A percentile compares a stretch with the other conserved stretches of the same genome.
Evolutionary conservation across 176 grass and related monocot species (phyloP).

Genomic region (Hordeum marinum): DNA sequence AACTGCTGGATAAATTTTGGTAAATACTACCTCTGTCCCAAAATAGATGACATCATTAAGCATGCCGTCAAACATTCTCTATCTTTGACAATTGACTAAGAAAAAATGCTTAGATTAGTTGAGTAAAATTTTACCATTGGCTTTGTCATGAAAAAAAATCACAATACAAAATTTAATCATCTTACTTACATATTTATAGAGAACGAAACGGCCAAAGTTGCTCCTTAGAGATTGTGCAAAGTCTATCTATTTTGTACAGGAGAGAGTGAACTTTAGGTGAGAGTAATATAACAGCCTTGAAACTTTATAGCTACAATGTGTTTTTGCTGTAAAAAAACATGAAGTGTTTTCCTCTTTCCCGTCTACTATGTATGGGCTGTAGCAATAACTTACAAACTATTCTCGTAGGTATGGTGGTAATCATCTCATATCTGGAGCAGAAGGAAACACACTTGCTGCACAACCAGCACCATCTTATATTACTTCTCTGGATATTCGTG

Average conservation of each 20-base stretch:
- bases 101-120: neutral
- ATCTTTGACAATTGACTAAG: neutral
- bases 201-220: neutral
- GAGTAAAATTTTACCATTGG: neutral
- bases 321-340: neutral
- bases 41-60: neutral
- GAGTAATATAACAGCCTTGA: neutral
- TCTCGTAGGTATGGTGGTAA: constrained; percentile 18
- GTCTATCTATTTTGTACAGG: neutral
- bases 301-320: neutral
- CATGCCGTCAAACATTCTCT: neutral
- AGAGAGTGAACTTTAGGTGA: neutral
- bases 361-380: neutral
- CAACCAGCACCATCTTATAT: neutral
- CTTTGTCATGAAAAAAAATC: neutral
- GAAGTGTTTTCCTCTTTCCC: neutral
- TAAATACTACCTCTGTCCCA: neutral
- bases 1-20: neutral
- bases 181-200: neutral
- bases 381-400: neutral
- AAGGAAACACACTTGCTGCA: neutral
- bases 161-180: neutral
- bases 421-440: constrained; percentile 2
- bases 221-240: neutral
- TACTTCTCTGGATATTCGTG: neutral